phyloP scores from a whole-genome alignment of 2,329 filamentous ascomycete species.

The Pezicula rhizophila region DNA sequence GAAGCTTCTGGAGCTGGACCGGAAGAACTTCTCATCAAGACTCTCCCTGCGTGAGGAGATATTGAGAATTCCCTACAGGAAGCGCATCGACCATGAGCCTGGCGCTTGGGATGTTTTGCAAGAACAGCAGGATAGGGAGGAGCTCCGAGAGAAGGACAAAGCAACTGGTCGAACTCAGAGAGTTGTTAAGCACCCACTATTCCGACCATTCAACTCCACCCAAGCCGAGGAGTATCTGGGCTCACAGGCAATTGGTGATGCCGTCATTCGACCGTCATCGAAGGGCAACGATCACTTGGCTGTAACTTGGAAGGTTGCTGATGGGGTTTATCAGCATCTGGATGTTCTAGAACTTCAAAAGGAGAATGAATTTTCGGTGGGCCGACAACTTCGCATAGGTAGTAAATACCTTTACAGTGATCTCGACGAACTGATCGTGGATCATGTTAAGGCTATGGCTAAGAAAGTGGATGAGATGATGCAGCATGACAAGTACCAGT shows the following conservation, averaged over 20 bases:
- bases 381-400: constrained; percentile 75
- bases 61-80: constrained; percentile 66
- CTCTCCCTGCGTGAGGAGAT: constrained; percentile 79
- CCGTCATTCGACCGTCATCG: constrained; percentile 90
- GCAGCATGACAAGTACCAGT: constrained; percentile 89
- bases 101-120: constrained; percentile 83
- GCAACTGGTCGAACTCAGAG: constrained; percentile 79
- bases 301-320: constrained; percentile 96
- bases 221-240: constrained; percentile 93
- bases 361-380: constrained; percentile 92
- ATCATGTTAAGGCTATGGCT: constrained; percentile 96
- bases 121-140: constrained; percentile 76
- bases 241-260: constrained; percentile 77
- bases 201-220: constrained; percentile 84
- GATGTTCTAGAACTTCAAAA: constrained; percentile 96
- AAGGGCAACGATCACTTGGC: constrained; percentile 94
- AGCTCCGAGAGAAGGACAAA: constrained; percentile 79
- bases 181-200: constrained; percentile 96
- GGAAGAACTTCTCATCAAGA: constrained; percentile 76
- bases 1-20: constrained; percentile 82
- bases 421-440: constrained; percentile 93
- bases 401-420: constrained; percentile 91
- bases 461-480: constrained; percentile 96
- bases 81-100: constrained; percentile 63
- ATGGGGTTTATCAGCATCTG: constrained; percentile 95